Percentiles rank a stretch among this genome's conserved stretches.
These are phyloP conservation scores for Blastocystis sp. DNA, from an alignment of 352 stramenopile genomes.

Conservation along the genomic window DNA sequence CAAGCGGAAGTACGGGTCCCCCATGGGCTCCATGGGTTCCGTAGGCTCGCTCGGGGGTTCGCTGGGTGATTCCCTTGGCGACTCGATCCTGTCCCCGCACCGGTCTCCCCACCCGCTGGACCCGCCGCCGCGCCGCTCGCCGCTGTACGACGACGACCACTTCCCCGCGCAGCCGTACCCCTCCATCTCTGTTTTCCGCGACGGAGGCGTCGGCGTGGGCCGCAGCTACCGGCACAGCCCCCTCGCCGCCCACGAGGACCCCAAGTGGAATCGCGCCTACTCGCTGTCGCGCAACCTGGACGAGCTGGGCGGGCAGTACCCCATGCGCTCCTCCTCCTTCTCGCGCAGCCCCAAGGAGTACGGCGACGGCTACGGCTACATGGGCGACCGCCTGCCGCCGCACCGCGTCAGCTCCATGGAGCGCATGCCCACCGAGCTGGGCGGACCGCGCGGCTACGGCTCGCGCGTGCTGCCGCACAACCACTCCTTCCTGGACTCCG, in stretches of 20 bases:
- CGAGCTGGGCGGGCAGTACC: neutral
- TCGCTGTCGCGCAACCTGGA: conserved; percentile 61
- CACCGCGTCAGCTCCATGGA: conserved; percentile 34
- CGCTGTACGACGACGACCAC: conserved; percentile 3
- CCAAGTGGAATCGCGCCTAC: conserved; percentile 16
- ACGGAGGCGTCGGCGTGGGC: conserved; percentile 36
- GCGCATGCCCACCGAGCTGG: neutral
- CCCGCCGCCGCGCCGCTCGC: neutral
- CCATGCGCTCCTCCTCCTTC: neutral
- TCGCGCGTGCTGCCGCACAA: conserved; percentile 13
- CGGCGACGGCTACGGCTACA: neutral
- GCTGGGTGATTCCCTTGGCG: neutral
- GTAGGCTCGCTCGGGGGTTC: neutral
- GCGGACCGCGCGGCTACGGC: neutral
- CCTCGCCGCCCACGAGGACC: neutral
- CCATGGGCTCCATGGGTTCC: neutral
- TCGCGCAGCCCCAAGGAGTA: neutral
- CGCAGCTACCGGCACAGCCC: neutral
- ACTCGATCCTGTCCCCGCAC: neutral
- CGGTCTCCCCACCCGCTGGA: conserved; percentile 41
- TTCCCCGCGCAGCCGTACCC: conserved; percentile 9
- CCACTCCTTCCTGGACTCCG: conserved; percentile 43
- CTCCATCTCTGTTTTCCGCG: conserved; percentile 18
- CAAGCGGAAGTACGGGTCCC: neutral
- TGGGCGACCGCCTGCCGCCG: neutral